Conservation (phyloP, 495 filamentous ascomycete genomes). For the Pseudoneurospora amorphoporcata region DNA sequence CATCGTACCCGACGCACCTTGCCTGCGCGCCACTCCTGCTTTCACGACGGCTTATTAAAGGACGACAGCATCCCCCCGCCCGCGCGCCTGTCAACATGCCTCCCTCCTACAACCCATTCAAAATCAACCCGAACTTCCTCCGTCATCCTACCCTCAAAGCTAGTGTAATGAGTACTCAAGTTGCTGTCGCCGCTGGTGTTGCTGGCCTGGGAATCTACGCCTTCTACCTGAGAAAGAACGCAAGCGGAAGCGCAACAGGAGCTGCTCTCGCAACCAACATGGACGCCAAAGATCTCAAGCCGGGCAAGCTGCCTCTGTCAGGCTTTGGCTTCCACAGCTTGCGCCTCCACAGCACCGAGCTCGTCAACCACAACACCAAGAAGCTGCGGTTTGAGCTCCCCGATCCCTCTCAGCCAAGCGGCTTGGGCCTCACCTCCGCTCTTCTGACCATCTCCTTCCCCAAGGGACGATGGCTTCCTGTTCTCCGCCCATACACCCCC, state of each 20-base stretch:
- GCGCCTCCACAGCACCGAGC: conserved; percentile 39
- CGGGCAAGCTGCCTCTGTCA: conserved; percentile 17
- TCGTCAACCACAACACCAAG: conserved; percentile 57
- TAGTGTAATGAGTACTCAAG: conserved; percentile 17
- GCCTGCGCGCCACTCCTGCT: neutral
- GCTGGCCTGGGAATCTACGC: conserved; percentile 20
- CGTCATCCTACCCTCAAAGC: conserved; percentile 8
- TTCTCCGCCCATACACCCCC: conserved; percentile 50
- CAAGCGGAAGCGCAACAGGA: neutral
- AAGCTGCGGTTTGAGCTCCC: conserved; percentile 53
- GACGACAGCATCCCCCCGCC: neutral
- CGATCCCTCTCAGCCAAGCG: conserved; percentile 34
- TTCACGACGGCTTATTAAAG: neutral
- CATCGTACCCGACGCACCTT: neutral
- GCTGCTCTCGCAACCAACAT: neutral
- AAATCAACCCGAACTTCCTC: conserved; percentile 1
- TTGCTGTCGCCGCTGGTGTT: conserved; percentile 18
- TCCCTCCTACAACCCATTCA: conserved; percentile 4
- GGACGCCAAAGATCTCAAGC: neutral
- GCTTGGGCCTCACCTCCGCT: conserved; percentile 44
- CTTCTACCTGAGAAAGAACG: conserved; percentile 10
- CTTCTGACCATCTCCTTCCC: conserved; percentile 47
- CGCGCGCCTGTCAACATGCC: conserved; percentile 2
- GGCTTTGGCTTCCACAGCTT: conserved; percentile 30
- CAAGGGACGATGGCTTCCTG: conserved; percentile 40